phyloP scores from a whole-genome alignment of 2,329 filamentous ascomycete species.

The Dactylellina leptospora region DNA sequence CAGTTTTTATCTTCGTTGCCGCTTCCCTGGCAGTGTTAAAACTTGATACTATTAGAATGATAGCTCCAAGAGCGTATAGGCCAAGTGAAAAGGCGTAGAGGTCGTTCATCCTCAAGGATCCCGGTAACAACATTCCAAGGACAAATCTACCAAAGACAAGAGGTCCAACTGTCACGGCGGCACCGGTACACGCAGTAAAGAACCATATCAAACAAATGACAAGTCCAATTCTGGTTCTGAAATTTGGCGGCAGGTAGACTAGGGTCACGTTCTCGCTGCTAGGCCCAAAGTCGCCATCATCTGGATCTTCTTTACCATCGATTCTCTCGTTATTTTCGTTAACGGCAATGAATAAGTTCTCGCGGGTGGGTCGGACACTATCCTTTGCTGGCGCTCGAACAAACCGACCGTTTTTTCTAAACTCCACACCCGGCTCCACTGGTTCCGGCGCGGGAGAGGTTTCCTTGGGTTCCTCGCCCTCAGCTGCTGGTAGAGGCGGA shows the following conservation, averaged over 20 bases:
- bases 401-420: conserved; percentile 78
- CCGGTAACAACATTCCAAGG: conserved; percentile 76
- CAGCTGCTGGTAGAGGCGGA: conserved; percentile 55
- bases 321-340: conserved; percentile 72
- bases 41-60: conserved; percentile 68
- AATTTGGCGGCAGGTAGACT: conserved; percentile 85
- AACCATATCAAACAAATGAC: conserved; percentile 93
- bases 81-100: conserved; percentile 96
- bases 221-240: conserved; percentile 78
- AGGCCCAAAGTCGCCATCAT: conserved; percentile 70
- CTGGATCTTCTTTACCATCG: conserved; percentile 67
- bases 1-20: conserved; percentile 15
- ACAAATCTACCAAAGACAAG: conserved; percentile 83
- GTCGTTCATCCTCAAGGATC: conserved; percentile 82
- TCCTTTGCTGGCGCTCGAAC: conserved; percentile 94
- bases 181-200: conserved; percentile 87
- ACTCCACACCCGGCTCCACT: conserved; percentile 61
- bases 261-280: conserved; percentile 71
- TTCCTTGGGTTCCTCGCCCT: conserved; percentile 27
- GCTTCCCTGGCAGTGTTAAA: conserved; percentile 52
- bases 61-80: conserved; percentile 78
- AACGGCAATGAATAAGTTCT: conserved; percentile 80
- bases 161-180: conserved; percentile 84
- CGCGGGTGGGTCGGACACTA: conserved; percentile 88
- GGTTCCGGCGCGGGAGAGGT: conserved; percentile 34